A percentile compares a stretch with the other conserved stretches of the same genome.
Conservation (phyloP, 257 asterid species). For the Salvia hispanica region DNA sequence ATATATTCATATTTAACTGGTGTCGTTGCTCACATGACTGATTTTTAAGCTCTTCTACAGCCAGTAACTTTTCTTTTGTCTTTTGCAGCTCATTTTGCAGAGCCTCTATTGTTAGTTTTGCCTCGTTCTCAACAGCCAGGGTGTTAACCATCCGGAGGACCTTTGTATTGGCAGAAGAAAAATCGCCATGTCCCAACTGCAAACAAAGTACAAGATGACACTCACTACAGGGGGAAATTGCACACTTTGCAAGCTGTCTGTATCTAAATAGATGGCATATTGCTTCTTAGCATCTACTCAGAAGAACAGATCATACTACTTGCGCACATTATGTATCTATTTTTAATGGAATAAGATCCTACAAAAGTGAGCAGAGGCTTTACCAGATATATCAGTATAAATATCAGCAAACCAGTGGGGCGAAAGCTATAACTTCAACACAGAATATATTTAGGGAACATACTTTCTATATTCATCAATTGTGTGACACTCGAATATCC, state of each 20-base stretch:
- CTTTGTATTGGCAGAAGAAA: slow-evolving; percentile 89
- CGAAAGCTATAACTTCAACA: slow-evolving; percentile 18
- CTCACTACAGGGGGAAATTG: slow-evolving; percentile 4
- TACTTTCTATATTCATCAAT: neutral
- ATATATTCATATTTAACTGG: neutral
- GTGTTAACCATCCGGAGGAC: slow-evolving; percentile 96
- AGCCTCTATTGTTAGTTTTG: slow-evolving; percentile 93
- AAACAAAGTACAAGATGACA: slow-evolving; percentile 31
- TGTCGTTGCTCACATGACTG: slow-evolving; percentile 68
- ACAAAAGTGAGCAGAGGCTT: neutral
- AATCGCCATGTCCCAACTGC: slow-evolving; percentile 97
- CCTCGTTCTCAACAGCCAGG: slow-evolving; percentile 85
- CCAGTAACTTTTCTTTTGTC: slow-evolving; percentile 87
- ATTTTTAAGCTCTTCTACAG: slow-evolving; percentile 88
- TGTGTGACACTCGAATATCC: neutral
- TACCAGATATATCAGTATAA: neutral
- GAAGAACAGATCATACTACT: slow-evolving; percentile 15
- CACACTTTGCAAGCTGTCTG: slow-evolving; percentile 9
- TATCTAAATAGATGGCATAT: slow-evolving; percentile 2
- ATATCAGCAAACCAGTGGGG: slow-evolving; percentile 18
- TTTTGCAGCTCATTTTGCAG: slow-evolving; percentile 90
- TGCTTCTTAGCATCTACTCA: slow-evolving; percentile 4
- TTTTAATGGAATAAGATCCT: neutral
- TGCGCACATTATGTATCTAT: slow-evolving; percentile 4
- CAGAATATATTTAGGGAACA: neutral